Percentiles rank a stretch among this genome's conserved stretches.
phyloP scores from a whole-genome alignment of 2,329 filamentous ascomycete genomes.

The Magnaporthiopsis incrustans region DNA sequence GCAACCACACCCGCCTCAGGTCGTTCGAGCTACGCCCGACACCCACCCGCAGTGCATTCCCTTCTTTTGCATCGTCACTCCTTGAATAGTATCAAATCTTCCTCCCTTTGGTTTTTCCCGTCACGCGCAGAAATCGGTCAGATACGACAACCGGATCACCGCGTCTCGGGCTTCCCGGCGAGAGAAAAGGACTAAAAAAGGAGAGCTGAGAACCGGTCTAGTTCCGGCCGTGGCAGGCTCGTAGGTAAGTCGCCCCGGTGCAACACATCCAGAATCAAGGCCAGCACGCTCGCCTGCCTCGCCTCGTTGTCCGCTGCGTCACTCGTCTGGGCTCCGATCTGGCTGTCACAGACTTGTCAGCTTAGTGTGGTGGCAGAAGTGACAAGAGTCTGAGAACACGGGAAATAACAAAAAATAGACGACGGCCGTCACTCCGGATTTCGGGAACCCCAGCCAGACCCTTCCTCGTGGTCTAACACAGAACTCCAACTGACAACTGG shows the following conservation, averaged over 20 bases:
- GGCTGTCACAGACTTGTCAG: neutral
- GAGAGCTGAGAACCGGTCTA: neutral
- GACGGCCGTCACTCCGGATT: neutral
- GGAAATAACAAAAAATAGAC: neutral
- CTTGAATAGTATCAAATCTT: neutral
- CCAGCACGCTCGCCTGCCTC: neutral
- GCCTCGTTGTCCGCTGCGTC: slow-evolving; percentile 1
- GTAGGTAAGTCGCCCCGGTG: neutral
- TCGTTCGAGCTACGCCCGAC: neutral
- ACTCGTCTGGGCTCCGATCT: neutral
- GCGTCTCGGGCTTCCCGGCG: no score
- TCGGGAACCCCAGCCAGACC: neutral
- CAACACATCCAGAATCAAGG: neutral
- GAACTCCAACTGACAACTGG: slow-evolving; percentile 5
- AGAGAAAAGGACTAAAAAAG: neutral
- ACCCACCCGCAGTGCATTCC: slow-evolving; percentile 9
- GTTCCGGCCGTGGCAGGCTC: neutral
- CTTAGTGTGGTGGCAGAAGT: neutral
- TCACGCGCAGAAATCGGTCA: neutral
- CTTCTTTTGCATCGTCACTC: slow-evolving; percentile 6
- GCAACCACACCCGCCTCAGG: neutral
- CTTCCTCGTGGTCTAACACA: neutral
- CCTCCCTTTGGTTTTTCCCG: neutral
- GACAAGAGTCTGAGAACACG: neutral
- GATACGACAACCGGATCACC: neutral